Base-by-base conservation (phyloP, 305 asterid species). In the Caryopteris hybrid region DNA sequence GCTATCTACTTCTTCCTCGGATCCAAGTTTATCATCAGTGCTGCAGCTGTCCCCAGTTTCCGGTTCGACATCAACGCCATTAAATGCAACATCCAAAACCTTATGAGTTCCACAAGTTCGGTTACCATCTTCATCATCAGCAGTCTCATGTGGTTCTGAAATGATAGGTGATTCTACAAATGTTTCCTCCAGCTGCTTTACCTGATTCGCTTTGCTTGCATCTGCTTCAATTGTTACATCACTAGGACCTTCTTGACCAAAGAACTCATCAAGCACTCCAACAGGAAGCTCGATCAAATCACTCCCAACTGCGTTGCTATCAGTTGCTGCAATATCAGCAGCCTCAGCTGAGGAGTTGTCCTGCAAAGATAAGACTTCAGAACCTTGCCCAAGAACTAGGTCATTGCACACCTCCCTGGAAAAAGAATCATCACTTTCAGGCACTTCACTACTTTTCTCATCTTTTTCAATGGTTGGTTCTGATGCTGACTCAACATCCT, bases 211-310 rank as follows among this genome's bases (percentile, higher is more conserved):
- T 31, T 21, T 50, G 18, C 29, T 65, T 39, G 48, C 55, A 34
- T 54, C 73, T n/a, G 29, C 65, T 8, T 64, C 76, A 38, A 42
- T 25, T 5, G 12, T 27, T 6, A n/a, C 17, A 3, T 54, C 20
- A 25, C 46, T n/a, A 1, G 2, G 18, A 27, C 69, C 50, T 50
- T 21, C 76, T 59, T 34, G 43, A 21, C 43, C 50, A n/a, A 33
- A 42, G 5, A 47, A 9, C 46, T 78, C 74, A 67, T 61, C 78
- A 53, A 21, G 13, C 18, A 68, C 73, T 46, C 64, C 81, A 41
- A 16, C 41, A 0, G 66, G 78, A 34, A 62, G 72, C 70, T 75
- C 67, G 10, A 66, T 43, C 48, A 33, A 10, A 46, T 73, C 82
- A 61, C 22, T 18, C 31, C 27, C 43, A 23, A 42, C 39, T 6